Percentiles rank a stretch among this genome's conserved stretches.
These are phyloP conservation scores for Sorghum bicolor DNA, from an alignment of 176 grass and related monocot genomes.

Conservation along the genomic window DNA sequence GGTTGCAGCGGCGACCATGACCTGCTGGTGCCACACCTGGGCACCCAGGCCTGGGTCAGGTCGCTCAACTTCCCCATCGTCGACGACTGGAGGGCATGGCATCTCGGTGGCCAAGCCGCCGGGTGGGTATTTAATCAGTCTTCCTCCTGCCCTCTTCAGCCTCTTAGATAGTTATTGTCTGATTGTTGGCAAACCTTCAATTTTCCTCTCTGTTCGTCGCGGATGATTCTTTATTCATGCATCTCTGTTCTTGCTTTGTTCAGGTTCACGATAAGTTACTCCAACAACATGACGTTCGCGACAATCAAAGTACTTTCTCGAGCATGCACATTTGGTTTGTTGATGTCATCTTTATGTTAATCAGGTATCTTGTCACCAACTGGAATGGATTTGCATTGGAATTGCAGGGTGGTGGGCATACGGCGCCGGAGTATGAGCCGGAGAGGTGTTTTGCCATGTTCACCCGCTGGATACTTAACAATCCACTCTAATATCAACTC, in stretches of 20 bases:
- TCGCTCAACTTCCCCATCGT: background rate
- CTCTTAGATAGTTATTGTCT: background rate
- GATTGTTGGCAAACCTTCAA: background rate
- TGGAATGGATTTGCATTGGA: background rate
- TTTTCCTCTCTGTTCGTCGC: background rate
- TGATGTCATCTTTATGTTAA: background rate
- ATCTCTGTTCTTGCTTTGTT: background rate
- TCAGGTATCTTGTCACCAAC: background rate
- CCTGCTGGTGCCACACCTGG: background rate
- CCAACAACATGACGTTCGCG: constrained; percentile 1
- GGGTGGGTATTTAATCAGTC: background rate
- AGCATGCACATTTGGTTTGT: background rate
- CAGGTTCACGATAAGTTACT: constrained; percentile 3
- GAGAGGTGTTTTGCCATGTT: constrained; percentile 8
- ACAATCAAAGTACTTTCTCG: background rate
- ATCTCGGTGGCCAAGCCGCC: background rate
- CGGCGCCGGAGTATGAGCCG: background rate
- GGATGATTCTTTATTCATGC: background rate
- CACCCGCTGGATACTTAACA: background rate
- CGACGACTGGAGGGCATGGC: background rate
- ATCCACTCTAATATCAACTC: background rate
- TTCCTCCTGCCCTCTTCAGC: background rate
- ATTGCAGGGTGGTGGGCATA: background rate
- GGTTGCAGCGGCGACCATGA: constrained; percentile 7
- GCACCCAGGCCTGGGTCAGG: background rate